Evolutionary conservation across 2,329 filamentous ascomycete species (phyloP).

Genomic region (Talaromyces marneffei): DNA sequence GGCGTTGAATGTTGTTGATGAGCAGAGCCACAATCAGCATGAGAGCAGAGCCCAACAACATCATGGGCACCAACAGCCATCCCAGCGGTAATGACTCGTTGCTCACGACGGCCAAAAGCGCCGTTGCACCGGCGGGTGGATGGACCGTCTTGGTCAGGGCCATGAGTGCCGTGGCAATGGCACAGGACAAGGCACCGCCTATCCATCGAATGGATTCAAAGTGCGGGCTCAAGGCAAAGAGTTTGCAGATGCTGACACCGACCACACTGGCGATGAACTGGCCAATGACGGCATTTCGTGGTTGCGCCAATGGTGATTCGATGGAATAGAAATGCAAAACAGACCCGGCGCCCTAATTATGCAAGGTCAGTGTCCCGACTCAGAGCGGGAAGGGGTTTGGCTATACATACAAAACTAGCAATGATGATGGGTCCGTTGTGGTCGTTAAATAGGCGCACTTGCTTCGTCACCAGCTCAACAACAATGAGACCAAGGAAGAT

Average conservation of each 20-base stretch:
- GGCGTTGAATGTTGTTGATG: slow-evolving; percentile 63
- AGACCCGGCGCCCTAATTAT: slow-evolving; percentile 60
- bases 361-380: neutral
- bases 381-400: neutral
- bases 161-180: slow-evolving; percentile 59
- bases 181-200: slow-evolving; percentile 61
- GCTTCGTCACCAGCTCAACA: slow-evolving; percentile 53
- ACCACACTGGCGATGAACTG: slow-evolving; percentile 58
- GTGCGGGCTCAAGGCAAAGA: slow-evolving; percentile 52
- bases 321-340: slow-evolving; percentile 70
- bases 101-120: slow-evolving; percentile 61
- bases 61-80: slow-evolving; percentile 63
- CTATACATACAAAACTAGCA: slow-evolving; percentile 59
- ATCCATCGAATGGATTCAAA: slow-evolving; percentile 56
- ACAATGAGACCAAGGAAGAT: slow-evolving; percentile 57
- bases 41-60: slow-evolving; percentile 55
- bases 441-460: slow-evolving; percentile 50
- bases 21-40: slow-evolving; percentile 60
- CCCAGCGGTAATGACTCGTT: slow-evolving; percentile 51
- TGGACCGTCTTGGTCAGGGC: slow-evolving; percentile 65
- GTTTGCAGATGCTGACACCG: slow-evolving; percentile 58
- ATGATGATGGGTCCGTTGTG: slow-evolving; percentile 57
- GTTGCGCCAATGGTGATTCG: slow-evolving; percentile 66
- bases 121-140: slow-evolving; percentile 69
- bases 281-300: slow-evolving; percentile 63